Evolutionary conservation across 305 asterid species (phyloP), one percentile per base, ranked within the genome.

Genomic region (Solanum chacoense): DNA sequence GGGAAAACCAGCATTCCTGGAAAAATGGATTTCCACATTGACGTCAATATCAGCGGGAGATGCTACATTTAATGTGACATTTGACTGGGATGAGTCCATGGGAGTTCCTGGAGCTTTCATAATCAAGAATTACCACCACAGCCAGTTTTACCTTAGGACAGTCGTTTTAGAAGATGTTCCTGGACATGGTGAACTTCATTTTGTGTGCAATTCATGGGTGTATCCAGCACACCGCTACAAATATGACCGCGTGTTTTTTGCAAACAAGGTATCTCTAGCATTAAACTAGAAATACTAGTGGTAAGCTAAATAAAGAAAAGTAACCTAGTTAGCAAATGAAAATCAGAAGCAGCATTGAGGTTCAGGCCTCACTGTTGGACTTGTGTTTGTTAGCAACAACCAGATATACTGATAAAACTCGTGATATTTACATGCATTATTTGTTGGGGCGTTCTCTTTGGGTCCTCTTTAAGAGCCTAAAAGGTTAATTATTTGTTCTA

Each of bases 171-270:
- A 93, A 18, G 92, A 92, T 73, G 96, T 97, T 88, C 98, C 96
- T 6, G 96, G 94, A 3, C 95, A 95, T 2, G 97, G 95, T 24
- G 89, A 59, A 10, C 87, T 96, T 90, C 95, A 92, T 81, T 97
- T 96, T 32, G 91, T 91, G 87, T 97, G 99, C 92, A 93, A 96
- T 87, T 97, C 99, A 5, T 97, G 99, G 99, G 96, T 97, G 77
- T 97, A 95, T 89, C 99, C 99, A 8, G 87, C 90, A 1, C 92
- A 90, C 28, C 94, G 93, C 4, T 96, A 95, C 91, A 92, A 91
- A 37, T 89, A 92, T 4, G 92, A 94, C 42, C 98, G 99, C 10
- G 89, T 97, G 22, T 96, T 86, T 45, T 86, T 86, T 40, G 40
- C 88, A 72, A 86, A 86, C 80, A 86, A 86, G 88, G 88, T 86